Evolutionary conservation across 2,329 filamentous ascomycete genomes (phyloP).

Genomic region (Cladosporium sp.): DNA sequence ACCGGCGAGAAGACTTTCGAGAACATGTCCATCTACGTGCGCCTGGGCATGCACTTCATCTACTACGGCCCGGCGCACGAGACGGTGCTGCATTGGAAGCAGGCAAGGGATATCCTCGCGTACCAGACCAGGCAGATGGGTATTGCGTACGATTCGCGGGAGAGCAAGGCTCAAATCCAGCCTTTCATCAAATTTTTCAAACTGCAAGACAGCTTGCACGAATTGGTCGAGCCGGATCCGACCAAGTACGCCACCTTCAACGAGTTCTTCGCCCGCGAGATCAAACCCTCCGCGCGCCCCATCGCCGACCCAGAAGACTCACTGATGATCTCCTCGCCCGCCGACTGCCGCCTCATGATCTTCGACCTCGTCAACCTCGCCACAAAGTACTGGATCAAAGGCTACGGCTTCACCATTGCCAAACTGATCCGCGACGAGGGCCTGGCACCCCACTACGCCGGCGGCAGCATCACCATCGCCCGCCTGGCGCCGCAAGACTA

Average conservation of each 20-base stretch:
- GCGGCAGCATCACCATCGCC: slow-evolving; percentile 41
- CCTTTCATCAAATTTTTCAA: slow-evolving; percentile 45
- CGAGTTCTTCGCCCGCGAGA: slow-evolving; percentile 45
- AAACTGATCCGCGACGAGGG: slow-evolving; percentile 32
- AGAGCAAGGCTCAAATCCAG: slow-evolving; percentile 39
- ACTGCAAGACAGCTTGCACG: slow-evolving; percentile 34
- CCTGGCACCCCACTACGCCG: slow-evolving; percentile 37
- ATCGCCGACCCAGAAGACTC: slow-evolving; percentile 39
- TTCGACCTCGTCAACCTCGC: slow-evolving; percentile 42
- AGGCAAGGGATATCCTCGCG: slow-evolving; percentile 37
- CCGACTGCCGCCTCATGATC: slow-evolving; percentile 43
- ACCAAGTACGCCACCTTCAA: slow-evolving; percentile 45
- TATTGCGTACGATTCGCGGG: slow-evolving; percentile 41
- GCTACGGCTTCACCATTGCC: slow-evolving; percentile 41
- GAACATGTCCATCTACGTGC: slow-evolving; percentile 46
- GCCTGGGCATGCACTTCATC: slow-evolving; percentile 46
- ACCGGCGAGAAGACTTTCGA: slow-evolving; percentile 45
- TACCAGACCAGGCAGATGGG: slow-evolving; percentile 45
- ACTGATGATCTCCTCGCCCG: slow-evolving; percentile 35
- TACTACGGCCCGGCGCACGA: slow-evolving; percentile 46
- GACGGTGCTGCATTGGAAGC: slow-evolving; percentile 40
- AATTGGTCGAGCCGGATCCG: slow-evolving; percentile 42
- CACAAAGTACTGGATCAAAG: slow-evolving; percentile 47
- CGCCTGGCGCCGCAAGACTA: slow-evolving; percentile 47
- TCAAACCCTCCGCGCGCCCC: slow-evolving; percentile 40